phyloP scores from a whole-genome alignment of 2,329 filamentous ascomycete genomes.

The Epichloe bromicola region DNA sequence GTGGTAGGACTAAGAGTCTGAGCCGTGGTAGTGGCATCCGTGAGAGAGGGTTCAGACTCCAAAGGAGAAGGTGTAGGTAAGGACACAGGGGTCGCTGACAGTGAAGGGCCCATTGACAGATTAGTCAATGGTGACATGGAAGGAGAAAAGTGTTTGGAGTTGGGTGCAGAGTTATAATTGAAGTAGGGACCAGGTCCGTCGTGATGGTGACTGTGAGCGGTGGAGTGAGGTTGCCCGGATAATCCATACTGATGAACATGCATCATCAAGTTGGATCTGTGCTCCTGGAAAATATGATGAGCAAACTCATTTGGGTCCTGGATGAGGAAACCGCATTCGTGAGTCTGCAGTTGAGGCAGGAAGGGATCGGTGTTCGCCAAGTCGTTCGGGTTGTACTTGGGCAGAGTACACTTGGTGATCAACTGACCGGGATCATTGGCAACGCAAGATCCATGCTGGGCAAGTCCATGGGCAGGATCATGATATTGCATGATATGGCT shows the following conservation, averaged over 20 bases:
- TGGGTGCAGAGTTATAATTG: not conserved
- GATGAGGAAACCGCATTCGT: conserved; percentile 16
- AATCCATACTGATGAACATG: conserved; percentile 7
- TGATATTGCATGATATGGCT: conserved; percentile 19
- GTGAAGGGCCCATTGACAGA: conserved; percentile 11
- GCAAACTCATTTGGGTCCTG: conserved; percentile 16
- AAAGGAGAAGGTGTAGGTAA: conserved; percentile 11
- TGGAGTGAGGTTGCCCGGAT: not conserved
- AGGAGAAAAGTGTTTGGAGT: conserved; percentile 10
- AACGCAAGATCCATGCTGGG: conserved; percentile 14
- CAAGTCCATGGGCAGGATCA: conserved; percentile 12
- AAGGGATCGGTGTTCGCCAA: conserved; percentile 8
- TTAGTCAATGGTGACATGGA: conserved; percentile 13
- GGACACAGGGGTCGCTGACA: conserved; percentile 10
- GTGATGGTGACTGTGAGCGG: conserved; percentile 2
- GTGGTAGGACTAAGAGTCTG: not conserved
- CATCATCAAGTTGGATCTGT: conserved; percentile 9
- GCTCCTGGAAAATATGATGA: conserved; percentile 18
- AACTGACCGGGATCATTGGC: conserved; percentile 15
- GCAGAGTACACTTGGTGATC: conserved; percentile 16
- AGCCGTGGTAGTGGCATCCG: not conserved
- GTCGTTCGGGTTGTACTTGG: conserved; percentile 10
- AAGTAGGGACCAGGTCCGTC: not conserved
- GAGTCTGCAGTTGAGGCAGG: conserved; percentile 8
- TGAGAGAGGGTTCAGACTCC: conserved; percentile 10